These are phyloP conservation scores for Akebia trifoliata DNA, from an alignment of 164 flowering plant species.

Conservation along the genomic window DNA sequence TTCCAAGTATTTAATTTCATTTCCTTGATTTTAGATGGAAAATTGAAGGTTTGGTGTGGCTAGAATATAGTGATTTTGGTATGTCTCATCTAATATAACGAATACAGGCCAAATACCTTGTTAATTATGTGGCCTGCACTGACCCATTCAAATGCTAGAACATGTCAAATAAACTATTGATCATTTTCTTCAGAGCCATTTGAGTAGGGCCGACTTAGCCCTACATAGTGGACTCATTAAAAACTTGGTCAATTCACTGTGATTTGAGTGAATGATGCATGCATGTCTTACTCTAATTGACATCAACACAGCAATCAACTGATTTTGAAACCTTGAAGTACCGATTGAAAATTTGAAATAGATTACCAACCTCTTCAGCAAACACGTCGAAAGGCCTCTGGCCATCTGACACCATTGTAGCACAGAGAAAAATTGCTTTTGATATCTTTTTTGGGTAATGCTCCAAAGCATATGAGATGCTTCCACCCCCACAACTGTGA, in stretches of 20 bases:
- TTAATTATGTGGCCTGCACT: too few relatives aligned
- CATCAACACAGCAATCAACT: neutral
- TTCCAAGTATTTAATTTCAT: too few relatives aligned
- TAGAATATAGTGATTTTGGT: neutral
- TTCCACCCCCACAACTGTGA: constrained; percentile 93
- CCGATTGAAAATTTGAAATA: neutral
- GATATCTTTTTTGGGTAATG: constrained; percentile 64
- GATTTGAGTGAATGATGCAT: neutral
- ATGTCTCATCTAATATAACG: too few relatives aligned
- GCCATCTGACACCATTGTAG: constrained; percentile 81
- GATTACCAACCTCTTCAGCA: constrained; percentile 63
- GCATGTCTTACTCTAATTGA: neutral
- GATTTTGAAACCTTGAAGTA: neutral
- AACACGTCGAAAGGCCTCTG: constrained; percentile 92
- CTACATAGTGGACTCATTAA: too few relatives aligned
- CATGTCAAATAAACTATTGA: too few relatives aligned
- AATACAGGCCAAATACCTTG: too few relatives aligned
- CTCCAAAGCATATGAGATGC: constrained; percentile 87
- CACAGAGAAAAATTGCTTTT: constrained; percentile 86
- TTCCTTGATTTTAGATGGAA: too few relatives aligned
- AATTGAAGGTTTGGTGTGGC: neutral
- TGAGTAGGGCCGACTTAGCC: too few relatives aligned
- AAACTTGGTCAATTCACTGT: neutral
- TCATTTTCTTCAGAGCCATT: too few relatives aligned
- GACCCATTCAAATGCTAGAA: too few relatives aligned